Evolutionary conservation across 2,329 filamentous ascomycete genomes (phyloP).

Genomic region (Sporothrix phasma): DNA sequence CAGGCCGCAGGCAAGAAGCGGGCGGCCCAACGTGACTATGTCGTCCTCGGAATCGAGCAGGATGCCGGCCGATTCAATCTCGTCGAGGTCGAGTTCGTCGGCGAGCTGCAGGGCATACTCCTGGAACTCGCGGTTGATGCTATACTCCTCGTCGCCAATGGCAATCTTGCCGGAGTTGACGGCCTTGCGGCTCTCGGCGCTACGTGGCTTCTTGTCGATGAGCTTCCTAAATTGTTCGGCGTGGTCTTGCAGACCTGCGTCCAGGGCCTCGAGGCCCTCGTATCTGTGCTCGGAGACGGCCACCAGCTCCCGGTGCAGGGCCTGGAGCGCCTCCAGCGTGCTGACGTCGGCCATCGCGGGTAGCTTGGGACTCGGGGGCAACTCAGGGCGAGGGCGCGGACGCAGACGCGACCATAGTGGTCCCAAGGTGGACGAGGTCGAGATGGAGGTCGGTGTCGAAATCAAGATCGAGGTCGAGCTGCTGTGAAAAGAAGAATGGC

Average conservation of each 20-base stretch:
- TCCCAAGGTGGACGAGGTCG: not conserved
- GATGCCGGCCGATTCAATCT: slow-evolving; percentile 69
- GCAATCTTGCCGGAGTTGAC: slow-evolving; percentile 65
- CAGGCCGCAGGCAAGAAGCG: slow-evolving; percentile 67
- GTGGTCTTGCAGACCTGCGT: slow-evolving; percentile 58
- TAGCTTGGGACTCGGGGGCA: not conserved
- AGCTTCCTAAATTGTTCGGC: slow-evolving; percentile 59
- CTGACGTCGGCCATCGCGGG: slow-evolving; percentile 61
- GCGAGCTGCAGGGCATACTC: slow-evolving; percentile 72
- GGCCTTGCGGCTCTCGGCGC: slow-evolving; percentile 61
- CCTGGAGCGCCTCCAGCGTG: slow-evolving; percentile 67
- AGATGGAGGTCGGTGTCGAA: not conserved
- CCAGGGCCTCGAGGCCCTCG: slow-evolving; percentile 53
- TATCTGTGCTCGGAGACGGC: slow-evolving; percentile 60
- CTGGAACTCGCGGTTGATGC: slow-evolving; percentile 78
- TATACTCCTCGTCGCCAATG: slow-evolving; percentile 62
- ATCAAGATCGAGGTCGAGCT: not conserved
- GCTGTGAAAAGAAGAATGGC: not conserved
- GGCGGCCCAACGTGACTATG: slow-evolving; percentile 56
- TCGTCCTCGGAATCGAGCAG: slow-evolving; percentile 66
- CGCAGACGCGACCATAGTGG: slow-evolving; percentile 17
- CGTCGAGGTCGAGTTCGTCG: slow-evolving; percentile 83
- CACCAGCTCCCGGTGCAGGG: slow-evolving; percentile 75
- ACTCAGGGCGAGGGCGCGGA: slow-evolving; percentile 7
- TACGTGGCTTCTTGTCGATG: slow-evolving; percentile 66